Conservation (phyloP, 345 rosid genomes). For the Melastoma malabathricum region DNA sequence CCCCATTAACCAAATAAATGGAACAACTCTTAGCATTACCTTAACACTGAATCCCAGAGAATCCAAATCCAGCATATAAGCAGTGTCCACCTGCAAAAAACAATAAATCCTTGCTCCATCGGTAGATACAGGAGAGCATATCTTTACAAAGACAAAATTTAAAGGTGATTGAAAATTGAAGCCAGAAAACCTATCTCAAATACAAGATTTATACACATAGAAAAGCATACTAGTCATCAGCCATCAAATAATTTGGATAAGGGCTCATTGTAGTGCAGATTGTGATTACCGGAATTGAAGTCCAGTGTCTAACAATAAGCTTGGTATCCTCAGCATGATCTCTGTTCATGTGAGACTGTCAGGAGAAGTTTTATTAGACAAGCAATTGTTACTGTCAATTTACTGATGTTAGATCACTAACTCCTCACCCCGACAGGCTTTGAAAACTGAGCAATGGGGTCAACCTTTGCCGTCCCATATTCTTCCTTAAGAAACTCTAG, state of each 20-base stretch:
- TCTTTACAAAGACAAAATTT: background rate
- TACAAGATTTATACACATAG: too few relatives aligned
- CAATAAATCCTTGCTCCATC: constrained; percentile 6
- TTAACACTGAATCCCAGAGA: constrained; percentile 88
- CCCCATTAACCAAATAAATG: background rate
- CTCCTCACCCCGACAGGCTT: constrained; percentile 69
- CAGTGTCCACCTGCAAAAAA: constrained; percentile 62
- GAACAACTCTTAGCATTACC: constrained; percentile 26
- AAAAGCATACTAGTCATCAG: background rate
- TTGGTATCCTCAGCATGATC: constrained; percentile 87
- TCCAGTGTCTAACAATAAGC: constrained; percentile 58
- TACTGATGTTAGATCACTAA: too few relatives aligned
- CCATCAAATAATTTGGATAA: background rate
- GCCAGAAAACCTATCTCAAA: too few relatives aligned
- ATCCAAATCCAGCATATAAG: constrained; percentile 79
- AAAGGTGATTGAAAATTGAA: too few relatives aligned
- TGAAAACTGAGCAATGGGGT: constrained; percentile 70
- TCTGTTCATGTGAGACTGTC: constrained; percentile 82
- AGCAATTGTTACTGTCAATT: background rate
- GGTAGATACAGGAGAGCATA: background rate
- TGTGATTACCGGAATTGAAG: constrained; percentile 47
- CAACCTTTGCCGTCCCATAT: constrained; percentile 61
- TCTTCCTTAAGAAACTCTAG: constrained; percentile 68
- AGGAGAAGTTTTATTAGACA: background rate
- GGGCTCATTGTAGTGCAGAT: background rate